Percentiles rank a stretch among this genome's conserved stretches.
These are phyloP conservation scores for Nematocida sp. DNA, from an alignment of 371 early-diverging fungal genomes.

Conservation along the genomic window DNA sequence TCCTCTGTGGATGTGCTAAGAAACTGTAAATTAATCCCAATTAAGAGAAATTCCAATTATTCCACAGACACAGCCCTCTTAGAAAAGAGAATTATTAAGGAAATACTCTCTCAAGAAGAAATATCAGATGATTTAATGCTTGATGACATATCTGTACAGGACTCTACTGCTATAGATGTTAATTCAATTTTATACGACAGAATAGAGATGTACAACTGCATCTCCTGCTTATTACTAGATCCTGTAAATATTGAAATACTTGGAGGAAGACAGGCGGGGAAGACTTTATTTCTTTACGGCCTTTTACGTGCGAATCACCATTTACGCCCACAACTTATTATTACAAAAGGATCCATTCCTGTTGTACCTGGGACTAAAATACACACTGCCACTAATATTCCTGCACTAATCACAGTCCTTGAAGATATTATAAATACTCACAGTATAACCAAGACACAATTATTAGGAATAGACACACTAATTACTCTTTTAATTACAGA, in stretches of 20 bases:
- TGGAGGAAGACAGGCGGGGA: not conserved
- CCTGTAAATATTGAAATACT: not conserved
- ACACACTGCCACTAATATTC: not conserved
- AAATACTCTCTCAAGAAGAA: no score
- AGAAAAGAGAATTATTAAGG: no score
- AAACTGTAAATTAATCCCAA: not conserved
- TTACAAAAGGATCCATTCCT: not conserved
- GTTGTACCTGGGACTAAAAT: not conserved
- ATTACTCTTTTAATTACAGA: constrained; percentile 4
- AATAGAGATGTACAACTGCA: not conserved
- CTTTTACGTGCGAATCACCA: not conserved
- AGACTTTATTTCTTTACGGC: not conserved
- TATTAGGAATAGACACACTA: constrained; percentile 28
- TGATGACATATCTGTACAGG: not conserved
- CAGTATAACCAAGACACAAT: not conserved
- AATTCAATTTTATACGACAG: not conserved
- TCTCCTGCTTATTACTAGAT: not conserved
- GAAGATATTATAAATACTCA: not conserved
- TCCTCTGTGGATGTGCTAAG: not conserved
- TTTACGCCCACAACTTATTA: not conserved
- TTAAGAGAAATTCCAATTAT: not conserved
- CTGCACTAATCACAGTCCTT: not conserved
- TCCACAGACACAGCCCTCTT: no score
- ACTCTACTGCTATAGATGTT: not conserved
- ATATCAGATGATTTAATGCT: no score